Percentiles rank a stretch among this genome's conserved stretches.
phyloP scores from a whole-genome alignment of 179 eudicot species.

The Nepenthes alata region DNA sequence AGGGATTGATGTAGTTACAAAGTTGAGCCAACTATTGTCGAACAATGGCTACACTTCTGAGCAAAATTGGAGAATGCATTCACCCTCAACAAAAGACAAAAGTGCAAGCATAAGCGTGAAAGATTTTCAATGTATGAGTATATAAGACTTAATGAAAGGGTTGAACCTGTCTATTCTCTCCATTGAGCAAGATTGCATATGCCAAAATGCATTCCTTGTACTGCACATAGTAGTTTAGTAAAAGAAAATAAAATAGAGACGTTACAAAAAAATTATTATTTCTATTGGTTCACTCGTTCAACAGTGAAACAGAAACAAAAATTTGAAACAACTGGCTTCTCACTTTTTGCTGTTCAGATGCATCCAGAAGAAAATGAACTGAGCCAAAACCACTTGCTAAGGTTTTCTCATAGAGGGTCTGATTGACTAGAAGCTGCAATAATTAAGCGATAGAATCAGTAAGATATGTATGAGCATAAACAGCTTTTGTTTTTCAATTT shows the following conservation, averaged over 20 bases:
- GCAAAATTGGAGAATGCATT: too few relatives aligned
- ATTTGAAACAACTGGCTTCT: constrained; percentile 16
- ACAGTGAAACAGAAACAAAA: constrained; percentile 4
- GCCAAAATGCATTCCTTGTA: constrained; percentile 91
- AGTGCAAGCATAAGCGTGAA: too few relatives aligned
- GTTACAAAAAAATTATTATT: background rate
- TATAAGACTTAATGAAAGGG: constrained; percentile 1
- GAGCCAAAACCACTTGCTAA: constrained; percentile 97
- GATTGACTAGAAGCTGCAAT: constrained; percentile 82
- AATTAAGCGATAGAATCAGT: background rate
- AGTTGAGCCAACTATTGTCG: too few relatives aligned
- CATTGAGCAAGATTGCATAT: constrained; percentile 63
- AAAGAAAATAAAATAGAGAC: background rate
- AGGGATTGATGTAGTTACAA: too few relatives aligned
- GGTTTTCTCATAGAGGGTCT: constrained; percentile 81
- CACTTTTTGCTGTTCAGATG: constrained; percentile 96
- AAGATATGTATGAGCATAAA: background rate
- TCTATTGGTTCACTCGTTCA: background rate
- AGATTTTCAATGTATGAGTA: background rate
- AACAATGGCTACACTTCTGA: too few relatives aligned
- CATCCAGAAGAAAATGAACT: constrained; percentile 90
- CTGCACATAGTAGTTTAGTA: constrained; percentile 25
- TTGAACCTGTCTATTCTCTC: constrained; percentile 47
- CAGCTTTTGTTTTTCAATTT: background rate
- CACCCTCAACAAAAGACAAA: too few relatives aligned